A percentile compares a stretch with the other conserved stretches of the same genome.
Evolutionary conservation across 495 filamentous ascomycete genomes (phyloP).

Genomic region (Penicillium canariense): DNA sequence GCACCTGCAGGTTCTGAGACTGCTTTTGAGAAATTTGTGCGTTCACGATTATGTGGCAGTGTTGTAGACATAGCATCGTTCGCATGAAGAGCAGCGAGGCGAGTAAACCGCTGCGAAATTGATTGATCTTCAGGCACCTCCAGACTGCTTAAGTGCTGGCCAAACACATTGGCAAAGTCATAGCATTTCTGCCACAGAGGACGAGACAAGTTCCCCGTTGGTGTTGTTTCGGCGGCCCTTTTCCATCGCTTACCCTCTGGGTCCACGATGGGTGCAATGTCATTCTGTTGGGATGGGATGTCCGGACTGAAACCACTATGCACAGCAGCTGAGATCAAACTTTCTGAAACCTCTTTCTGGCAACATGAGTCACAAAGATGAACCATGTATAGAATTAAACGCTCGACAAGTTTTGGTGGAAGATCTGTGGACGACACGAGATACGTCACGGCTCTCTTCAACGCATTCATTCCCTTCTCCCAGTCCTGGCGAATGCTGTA

Average conservation of each 20-base stretch:
- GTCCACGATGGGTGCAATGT: slow-evolving; percentile 29
- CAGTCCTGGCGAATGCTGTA: slow-evolving; percentile 41
- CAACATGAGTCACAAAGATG: slow-evolving; percentile 39
- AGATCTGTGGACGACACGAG: slow-evolving; percentile 37
- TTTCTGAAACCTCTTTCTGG: slow-evolving; percentile 28
- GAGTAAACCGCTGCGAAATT: slow-evolving; percentile 17
- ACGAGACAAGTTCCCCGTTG: slow-evolving; percentile 15
- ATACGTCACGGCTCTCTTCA: slow-evolving; percentile 38
- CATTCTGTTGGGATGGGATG: slow-evolving; percentile 25
- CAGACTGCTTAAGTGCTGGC: slow-evolving; percentile 26
- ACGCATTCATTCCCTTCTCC: slow-evolving; percentile 31
- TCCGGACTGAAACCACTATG: slow-evolving; percentile 37
- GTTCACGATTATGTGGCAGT: slow-evolving; percentile 8
- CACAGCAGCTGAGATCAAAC: slow-evolving; percentile 38
- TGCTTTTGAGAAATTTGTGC: neutral
- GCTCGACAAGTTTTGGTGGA: slow-evolving; percentile 22
- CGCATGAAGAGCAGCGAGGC: slow-evolving; percentile 27
- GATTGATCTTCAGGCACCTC: slow-evolving; percentile 15
- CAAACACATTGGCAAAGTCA: slow-evolving; percentile 30
- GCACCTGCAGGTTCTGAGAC: neutral
- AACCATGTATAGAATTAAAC: slow-evolving; percentile 40
- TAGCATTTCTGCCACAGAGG: slow-evolving; percentile 38
- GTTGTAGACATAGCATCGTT: slow-evolving; percentile 26
- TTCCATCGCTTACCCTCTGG: slow-evolving; percentile 27
- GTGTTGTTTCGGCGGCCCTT: slow-evolving; percentile 18